Percentiles rank a stretch among this genome's conserved stretches.
Evolutionary conservation across 106 monocot species (phyloP).

Genomic region (Allium cepa): DNA sequence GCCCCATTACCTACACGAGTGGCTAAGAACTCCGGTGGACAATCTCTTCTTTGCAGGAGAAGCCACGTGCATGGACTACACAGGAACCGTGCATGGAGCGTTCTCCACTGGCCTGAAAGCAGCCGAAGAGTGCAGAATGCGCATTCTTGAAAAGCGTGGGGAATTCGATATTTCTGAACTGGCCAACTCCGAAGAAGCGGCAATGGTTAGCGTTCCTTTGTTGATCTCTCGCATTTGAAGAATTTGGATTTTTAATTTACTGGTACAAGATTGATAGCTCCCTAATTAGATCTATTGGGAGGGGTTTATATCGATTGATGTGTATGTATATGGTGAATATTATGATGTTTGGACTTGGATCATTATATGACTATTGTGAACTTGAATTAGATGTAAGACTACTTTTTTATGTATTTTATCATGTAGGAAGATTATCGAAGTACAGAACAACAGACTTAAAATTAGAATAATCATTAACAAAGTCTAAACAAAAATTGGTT

Average conservation of each 20-base stretch:
- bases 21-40: constrained; percentile 83
- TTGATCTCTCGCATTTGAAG: constrained; percentile 77
- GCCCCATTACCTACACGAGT: constrained; percentile 60
- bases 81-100: constrained; percentile 89
- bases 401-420: too few species aligned
- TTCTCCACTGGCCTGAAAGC: constrained; percentile 85
- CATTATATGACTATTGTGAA: too few species aligned
- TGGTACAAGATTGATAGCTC: not conserved
- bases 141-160: constrained; percentile 53
- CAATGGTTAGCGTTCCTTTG: constrained; percentile 42
- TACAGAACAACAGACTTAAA: too few species aligned
- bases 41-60: constrained; percentile 98
- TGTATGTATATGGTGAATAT: too few species aligned
- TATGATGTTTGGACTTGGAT: too few species aligned
- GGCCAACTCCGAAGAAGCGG: constrained; percentile 29
- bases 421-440: too few species aligned
- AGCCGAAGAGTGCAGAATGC: constrained; percentile 85
- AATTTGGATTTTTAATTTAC: too few species aligned
- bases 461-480: too few species aligned
- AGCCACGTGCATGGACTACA: constrained; percentile 76
- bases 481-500: too few species aligned
- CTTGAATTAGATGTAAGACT: too few species aligned
- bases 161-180: constrained; percentile 53
- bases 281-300: too few species aligned
- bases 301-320: too few species aligned